phyloP scores from a whole-genome alignment of 164 flowering plant genomes.

The Amborella trichopoda region DNA sequence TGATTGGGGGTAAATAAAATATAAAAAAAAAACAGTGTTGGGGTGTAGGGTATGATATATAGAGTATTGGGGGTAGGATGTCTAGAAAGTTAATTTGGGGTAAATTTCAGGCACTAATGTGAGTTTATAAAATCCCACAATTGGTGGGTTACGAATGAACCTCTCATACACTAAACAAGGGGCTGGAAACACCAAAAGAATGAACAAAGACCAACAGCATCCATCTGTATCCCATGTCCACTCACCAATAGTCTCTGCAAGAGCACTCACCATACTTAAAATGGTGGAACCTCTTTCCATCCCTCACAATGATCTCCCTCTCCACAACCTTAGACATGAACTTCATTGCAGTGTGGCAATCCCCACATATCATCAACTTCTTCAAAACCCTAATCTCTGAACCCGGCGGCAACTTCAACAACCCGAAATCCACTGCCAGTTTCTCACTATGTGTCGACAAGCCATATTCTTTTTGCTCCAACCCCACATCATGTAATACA shows the following conservation, averaged over 20 bases:
- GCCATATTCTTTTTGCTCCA: conserved; percentile 44
- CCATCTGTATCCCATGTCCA: too few relatives aligned
- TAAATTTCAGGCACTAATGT: too few relatives aligned
- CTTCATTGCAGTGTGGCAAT: conserved; percentile 76
- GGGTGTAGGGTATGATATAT: too few relatives aligned
- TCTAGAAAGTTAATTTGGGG: too few relatives aligned
- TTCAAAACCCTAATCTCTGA: conserved; percentile 63
- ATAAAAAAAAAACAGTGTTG: too few relatives aligned
- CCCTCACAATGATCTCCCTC: conserved; percentile 72
- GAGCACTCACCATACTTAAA: conserved; percentile 66
- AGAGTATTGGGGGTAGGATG: too few relatives aligned
- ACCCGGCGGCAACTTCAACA: conserved; percentile 55
- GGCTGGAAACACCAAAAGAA: too few relatives aligned
- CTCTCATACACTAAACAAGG: too few relatives aligned
- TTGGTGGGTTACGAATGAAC: too few relatives aligned
- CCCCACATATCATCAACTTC: conserved; percentile 78
- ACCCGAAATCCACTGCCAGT: conserved; percentile 74
- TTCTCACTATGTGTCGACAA: conserved; percentile 80
- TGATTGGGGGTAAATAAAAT: too few relatives aligned
- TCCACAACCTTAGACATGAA: conserved; percentile 46
- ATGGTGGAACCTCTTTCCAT: conserved; percentile 75
- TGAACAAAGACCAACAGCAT: too few relatives aligned
- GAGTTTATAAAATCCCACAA: too few relatives aligned
- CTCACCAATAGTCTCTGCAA: conserved; percentile 71
- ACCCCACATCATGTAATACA: conserved; percentile 54